A percentile compares a stretch with the other conserved stretches of the same genome.
These are phyloP conservation scores for Mallotus japonicus DNA, from an alignment of 441 rosid species.

Conservation along the genomic window DNA sequence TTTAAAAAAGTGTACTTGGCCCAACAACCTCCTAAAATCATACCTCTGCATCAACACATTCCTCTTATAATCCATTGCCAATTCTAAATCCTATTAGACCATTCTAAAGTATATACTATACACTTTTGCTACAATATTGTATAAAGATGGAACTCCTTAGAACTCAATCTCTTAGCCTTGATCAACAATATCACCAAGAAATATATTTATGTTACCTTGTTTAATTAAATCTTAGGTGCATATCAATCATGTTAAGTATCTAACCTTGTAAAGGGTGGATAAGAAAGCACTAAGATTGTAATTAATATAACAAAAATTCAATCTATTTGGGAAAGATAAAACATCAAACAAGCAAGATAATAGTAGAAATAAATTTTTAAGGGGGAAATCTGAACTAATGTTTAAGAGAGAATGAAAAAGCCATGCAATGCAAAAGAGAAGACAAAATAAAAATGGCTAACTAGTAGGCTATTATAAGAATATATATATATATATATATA, in stretches of 20 bases:
- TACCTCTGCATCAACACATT: constrained; percentile 57
- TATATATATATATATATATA: too few species aligned
- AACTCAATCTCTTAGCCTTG: constrained; percentile 31
- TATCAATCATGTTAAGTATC: constrained; percentile 10
- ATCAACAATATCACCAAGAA: constrained; percentile 14
- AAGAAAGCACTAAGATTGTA: neutral
- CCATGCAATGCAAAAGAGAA: neutral
- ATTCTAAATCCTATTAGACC: constrained; percentile 11
- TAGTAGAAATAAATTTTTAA: neutral
- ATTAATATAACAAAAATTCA: constrained; percentile 19
- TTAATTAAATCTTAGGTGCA: constrained; percentile 12
- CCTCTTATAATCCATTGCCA: constrained; percentile 33
- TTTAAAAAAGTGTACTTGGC: constrained; percentile 79
- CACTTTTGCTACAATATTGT: neutral
- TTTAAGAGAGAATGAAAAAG: neutral
- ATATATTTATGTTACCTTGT: constrained; percentile 13
- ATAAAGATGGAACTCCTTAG: neutral
- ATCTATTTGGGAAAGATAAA: neutral
- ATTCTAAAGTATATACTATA: neutral
- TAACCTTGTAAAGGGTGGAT: neutral
- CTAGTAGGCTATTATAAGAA: neutral
- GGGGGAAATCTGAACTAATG: neutral
- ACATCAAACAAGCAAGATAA: neutral
- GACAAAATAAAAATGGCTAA: neutral
- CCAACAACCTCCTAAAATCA: constrained; percentile 63